Percentiles rank a stretch among this genome's conserved stretches.
Conservation (phyloP, 192 early-diverging fungal species). For the Physocladia obscura region DNA sequence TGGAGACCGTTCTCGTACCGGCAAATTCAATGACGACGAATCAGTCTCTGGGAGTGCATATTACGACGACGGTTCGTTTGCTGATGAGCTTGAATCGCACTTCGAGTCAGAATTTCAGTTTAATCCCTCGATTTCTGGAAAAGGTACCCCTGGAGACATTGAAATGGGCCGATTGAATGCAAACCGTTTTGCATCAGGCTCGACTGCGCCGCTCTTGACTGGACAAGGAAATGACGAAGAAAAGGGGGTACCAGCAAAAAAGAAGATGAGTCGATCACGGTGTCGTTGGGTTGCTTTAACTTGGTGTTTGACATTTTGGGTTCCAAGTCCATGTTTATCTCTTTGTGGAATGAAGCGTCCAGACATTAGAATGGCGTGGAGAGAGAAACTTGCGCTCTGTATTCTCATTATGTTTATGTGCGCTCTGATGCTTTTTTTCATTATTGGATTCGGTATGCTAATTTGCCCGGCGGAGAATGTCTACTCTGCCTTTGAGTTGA, state of each 20-base stretch:
- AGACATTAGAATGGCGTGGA: slow-evolving; percentile 93
- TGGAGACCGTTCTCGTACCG: slow-evolving; percentile 11
- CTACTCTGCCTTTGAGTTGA: slow-evolving; percentile 34
- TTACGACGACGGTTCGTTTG: slow-evolving; percentile 26
- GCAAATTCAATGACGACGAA: slow-evolving; percentile 14
- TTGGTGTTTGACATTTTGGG: slow-evolving; percentile 86
- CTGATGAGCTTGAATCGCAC: slow-evolving; percentile 30
- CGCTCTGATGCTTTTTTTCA: slow-evolving; percentile 78
- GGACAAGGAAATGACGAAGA: not conserved
- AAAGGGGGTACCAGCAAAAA: slow-evolving; percentile 7
- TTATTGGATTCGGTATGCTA: slow-evolving; percentile 76
- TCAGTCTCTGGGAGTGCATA: not conserved
- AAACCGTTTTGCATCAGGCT: not conserved
- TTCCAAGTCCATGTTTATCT: slow-evolving; percentile 58
- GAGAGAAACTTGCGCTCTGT: slow-evolving; percentile 84
- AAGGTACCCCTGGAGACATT: slow-evolving; percentile 21
- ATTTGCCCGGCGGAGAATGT: slow-evolving; percentile 81
- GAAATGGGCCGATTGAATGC: slow-evolving; percentile 29
- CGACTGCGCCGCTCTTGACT: not conserved
- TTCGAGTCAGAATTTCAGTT: slow-evolving; percentile 39
- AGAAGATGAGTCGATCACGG: slow-evolving; percentile 52
- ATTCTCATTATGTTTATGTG: slow-evolving; percentile 80
- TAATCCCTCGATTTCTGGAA: not conserved
- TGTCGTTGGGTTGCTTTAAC: slow-evolving; percentile 69
- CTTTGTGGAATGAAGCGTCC: slow-evolving; percentile 78